Conservation (phyloP, 345 rosid genomes). For the Angophora floribunda region DNA sequence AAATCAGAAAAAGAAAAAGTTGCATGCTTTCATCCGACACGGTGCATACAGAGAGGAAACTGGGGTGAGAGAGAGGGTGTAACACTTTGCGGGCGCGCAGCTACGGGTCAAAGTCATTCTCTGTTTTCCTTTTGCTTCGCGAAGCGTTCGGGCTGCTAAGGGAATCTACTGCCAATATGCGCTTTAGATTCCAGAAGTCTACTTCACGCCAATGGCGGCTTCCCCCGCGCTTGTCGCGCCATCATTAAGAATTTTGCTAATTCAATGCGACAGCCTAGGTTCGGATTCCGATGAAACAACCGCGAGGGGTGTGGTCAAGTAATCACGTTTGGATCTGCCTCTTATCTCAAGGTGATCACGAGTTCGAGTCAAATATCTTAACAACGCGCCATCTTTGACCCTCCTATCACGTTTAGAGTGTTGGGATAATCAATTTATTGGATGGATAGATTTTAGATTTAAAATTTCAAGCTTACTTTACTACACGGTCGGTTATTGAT, state of each 20-base stretch:
- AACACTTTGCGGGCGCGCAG: background rate
- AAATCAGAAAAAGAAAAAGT: background rate
- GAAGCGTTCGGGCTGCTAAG: background rate
- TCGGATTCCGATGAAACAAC: background rate
- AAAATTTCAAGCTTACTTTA: no score
- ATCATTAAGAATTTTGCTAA: background rate
- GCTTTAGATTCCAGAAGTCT: conserved; percentile 3
- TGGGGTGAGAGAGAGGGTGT: background rate
- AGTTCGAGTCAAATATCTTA: no score
- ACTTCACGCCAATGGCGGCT: background rate
- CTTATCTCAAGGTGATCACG: no score
- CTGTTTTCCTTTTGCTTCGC: background rate
- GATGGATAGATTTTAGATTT: no score
- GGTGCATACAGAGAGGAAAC: background rate
- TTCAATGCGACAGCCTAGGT: background rate
- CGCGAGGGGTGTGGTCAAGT: background rate
- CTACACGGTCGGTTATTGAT: no score
- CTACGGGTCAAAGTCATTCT: conserved; percentile 31
- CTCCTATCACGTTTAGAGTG: no score
- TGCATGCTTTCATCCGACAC: background rate
- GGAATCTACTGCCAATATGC: conserved; percentile 14
- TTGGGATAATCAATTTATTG: no score
- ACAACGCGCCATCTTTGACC: no score
- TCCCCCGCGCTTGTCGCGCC: background rate
- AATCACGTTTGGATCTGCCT: no score